Conservation (phyloP, 163 green algal genomes). For the Coccomyxa subellipsoidea region DNA sequence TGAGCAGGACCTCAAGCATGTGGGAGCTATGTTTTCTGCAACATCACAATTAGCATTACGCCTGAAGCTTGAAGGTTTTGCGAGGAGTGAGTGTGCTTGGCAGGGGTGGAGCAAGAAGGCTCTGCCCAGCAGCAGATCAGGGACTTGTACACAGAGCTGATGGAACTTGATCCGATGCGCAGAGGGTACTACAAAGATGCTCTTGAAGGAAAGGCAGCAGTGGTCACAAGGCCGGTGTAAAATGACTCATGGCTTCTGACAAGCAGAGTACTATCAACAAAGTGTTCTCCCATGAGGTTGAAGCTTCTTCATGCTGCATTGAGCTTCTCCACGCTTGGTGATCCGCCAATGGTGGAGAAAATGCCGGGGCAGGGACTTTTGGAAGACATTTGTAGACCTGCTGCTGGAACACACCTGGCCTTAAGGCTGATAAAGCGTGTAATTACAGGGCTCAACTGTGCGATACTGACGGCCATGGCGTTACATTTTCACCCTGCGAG, state of each 20-base stretch:
- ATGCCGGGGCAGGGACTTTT: too few species aligned
- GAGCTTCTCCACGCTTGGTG: too few species aligned
- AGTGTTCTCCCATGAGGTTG: neutral
- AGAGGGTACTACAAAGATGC: slow-evolving; percentile 73
- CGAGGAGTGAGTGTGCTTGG: neutral
- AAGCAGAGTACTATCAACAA: neutral
- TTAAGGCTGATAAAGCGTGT: too few species aligned
- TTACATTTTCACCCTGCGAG: too few species aligned
- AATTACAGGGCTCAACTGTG: too few species aligned
- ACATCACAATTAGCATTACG: neutral
- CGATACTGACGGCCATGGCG: too few species aligned
- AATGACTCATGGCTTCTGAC: neutral
- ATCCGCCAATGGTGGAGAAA: too few species aligned
- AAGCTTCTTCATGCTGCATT: too few species aligned
- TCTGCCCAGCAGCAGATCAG: neutral
- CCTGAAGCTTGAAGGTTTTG: neutral
- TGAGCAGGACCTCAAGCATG: neutral
- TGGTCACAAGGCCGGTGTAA: neutral
- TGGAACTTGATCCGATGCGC: slow-evolving; percentile 62
- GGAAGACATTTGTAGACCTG: too few species aligned
- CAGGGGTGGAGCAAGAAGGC: neutral
- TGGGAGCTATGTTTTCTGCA: too few species aligned
- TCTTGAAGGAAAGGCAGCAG: neutral
- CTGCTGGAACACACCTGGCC: too few species aligned
- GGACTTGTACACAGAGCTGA: slow-evolving; percentile 48